A percentile compares a stretch with the other conserved stretches of the same genome.
phyloP scores from a whole-genome alignment of 768 basidiomycete genomes.

The Tubosaeta sp. region DNA sequence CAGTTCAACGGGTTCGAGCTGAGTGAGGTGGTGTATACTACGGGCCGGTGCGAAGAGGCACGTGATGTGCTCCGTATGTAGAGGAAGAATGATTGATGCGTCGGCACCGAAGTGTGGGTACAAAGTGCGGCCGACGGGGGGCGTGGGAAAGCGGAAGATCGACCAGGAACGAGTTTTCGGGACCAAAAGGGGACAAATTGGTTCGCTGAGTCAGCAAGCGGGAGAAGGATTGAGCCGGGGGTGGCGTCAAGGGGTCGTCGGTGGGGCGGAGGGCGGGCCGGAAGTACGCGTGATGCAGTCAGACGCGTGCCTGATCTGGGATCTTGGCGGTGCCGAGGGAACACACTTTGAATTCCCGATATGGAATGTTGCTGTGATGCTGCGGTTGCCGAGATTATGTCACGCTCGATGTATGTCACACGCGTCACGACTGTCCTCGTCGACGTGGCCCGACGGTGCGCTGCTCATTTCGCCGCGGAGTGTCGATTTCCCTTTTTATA shows the following conservation, averaged over 20 bases:
- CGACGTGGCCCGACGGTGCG: slow-evolving; percentile 33
- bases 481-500: slow-evolving; percentile 28
- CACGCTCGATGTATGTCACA: slow-evolving; percentile 28
- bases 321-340: slow-evolving; percentile 47
- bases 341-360: slow-evolving; percentile 34
- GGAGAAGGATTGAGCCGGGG: slow-evolving; percentile 12
- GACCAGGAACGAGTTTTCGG: slow-evolving; percentile 28
- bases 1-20: slow-evolving; percentile 91
- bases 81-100: slow-evolving; percentile 11
- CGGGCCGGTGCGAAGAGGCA: slow-evolving; percentile 57
- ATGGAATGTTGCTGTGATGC: slow-evolving; percentile 25
- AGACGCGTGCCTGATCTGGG: slow-evolving; percentile 31
- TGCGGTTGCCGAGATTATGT: slow-evolving; percentile 32
- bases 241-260: slow-evolving; percentile 10
- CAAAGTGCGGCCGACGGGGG: slow-evolving; percentile 10
- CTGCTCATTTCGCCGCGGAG: slow-evolving; percentile 19
- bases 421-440: slow-evolving; percentile 31
- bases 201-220: neutral
- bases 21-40: slow-evolving; percentile 76
- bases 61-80: slow-evolving; percentile 47
- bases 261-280: slow-evolving; percentile 4
- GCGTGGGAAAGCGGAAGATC: slow-evolving; percentile 16
- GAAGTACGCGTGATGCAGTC: slow-evolving; percentile 8
- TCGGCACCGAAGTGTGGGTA: slow-evolving; percentile 4
- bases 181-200: slow-evolving; percentile 17